Conservation (phyloP, 2,329 filamentous ascomycete species). For the Neofusicoccum umdonicola region DNA sequence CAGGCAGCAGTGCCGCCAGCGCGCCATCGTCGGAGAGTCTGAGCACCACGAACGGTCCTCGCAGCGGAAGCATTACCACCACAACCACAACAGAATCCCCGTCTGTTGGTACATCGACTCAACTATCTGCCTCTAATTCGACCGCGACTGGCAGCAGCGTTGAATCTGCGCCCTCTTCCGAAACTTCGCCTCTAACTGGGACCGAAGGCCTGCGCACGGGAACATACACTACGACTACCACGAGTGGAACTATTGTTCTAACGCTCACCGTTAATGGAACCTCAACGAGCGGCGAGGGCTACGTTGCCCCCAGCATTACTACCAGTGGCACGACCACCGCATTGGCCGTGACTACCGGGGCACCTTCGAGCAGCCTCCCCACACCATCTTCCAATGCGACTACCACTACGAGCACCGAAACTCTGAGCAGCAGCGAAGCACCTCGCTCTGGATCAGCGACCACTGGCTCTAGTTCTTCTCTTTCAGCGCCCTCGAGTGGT, state of each 20-base stretch:
- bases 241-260: not conserved
- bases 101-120: not conserved
- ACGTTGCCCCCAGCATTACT: not conserved
- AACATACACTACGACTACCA: not conserved
- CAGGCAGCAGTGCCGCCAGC: not conserved
- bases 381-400: not conserved
- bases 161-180: not conserved
- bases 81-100: not conserved
- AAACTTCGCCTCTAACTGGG: not conserved
- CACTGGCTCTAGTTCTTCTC: not conserved
- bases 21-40: not conserved
- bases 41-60: not conserved
- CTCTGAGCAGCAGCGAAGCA: not conserved
- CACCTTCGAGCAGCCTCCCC: not conserved
- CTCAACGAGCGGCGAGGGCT: not conserved
- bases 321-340: not conserved
- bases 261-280: not conserved
- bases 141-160: not conserved
- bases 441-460: not conserved
- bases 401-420: not conserved
- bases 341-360: not conserved
- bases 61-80: not conserved
- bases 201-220: not conserved
- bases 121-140: not conserved
- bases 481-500: not conserved